Base-by-base conservation (phyloP, 345 rosid genomes). In the Psidium friedrichsthalianum region DNA sequence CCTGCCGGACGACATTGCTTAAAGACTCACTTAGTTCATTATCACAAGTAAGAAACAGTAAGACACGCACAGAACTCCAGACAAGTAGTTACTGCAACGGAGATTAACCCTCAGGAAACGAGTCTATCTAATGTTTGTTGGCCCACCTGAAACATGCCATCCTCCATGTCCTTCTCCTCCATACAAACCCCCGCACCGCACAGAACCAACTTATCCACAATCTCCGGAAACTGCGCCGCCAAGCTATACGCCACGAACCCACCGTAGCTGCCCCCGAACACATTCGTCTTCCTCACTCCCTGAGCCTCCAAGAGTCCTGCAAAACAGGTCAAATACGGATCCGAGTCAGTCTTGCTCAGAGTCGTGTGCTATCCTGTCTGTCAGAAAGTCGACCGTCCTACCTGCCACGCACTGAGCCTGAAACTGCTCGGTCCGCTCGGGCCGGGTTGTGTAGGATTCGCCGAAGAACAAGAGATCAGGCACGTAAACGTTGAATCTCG, bases 381-480 rank as follows among this genome's bases (percentile, higher is more conserved):
- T 57, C 29, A 24, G 14, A 57, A 24, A 24, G 27, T 57, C 14
- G 6, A 57, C 22, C 6, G 24, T 56, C 42, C 51, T 42, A 49
- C 83, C 81, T 21, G 59, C 84, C 32, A 86, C 59, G 85, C 74
- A 82, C 59, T 49, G 84, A 29, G 86, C 86, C 83, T 87, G 88
- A 56, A 87, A 84, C 42, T 32, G 54, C 83, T 29, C 85, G 40
- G 86, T 24, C 54, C 84, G 86, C 2, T 85, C 86, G 82, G 49
- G 82, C 52, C 53, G 74, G 74, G 85, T 27, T 80, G 90, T 61
- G 74, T 81, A 57, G 86, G 87, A 89, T 56, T 74, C 74, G 69
- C 88, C 88, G 74, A 86, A 86, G 88, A 87, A 87, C 61, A 87
- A 51, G 51, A 87, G 53, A 51, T 87, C 88, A 22, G 88, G 88